These are phyloP conservation scores for Zelonia costaricensis DNA, from an alignment of 208 protist genomes.

Conservation along the genomic window DNA sequence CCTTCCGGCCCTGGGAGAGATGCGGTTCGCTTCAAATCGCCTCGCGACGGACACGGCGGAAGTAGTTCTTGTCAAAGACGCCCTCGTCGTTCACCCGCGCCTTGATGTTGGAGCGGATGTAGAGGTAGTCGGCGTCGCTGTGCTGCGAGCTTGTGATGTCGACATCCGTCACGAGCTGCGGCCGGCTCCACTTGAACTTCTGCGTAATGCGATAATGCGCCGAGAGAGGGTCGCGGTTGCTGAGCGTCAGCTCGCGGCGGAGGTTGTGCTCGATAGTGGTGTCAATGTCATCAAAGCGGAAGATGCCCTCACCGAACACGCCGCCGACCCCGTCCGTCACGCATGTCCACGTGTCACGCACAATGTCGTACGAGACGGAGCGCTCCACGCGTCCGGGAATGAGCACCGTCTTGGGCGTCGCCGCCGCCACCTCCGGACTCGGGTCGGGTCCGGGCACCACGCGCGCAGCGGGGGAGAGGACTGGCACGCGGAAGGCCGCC, in stretches of 20 bases:
- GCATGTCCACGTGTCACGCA: slow-evolving; percentile 53
- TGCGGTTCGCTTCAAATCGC: slow-evolving; percentile 24
- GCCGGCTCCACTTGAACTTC: slow-evolving; percentile 50
- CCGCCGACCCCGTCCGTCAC: slow-evolving; percentile 55
- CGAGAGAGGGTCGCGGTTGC: slow-evolving; percentile 66
- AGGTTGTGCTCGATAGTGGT: slow-evolving; percentile 71
- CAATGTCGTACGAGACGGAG: slow-evolving; percentile 48
- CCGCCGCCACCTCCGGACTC: slow-evolving; percentile 39
- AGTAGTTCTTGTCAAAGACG: slow-evolving; percentile 58
- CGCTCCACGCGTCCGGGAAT: slow-evolving; percentile 39
- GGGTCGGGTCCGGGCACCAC: slow-evolving; percentile 27
- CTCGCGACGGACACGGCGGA: slow-evolving; percentile 40
- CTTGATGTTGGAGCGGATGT: slow-evolving; percentile 46
- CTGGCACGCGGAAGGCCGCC: slow-evolving; percentile 32
- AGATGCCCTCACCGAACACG: slow-evolving; percentile 66
- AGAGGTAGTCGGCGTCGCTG: slow-evolving; percentile 44
- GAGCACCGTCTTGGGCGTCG: slow-evolving; percentile 46
- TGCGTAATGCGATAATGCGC: slow-evolving; percentile 50
- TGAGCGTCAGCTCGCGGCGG: slow-evolving; percentile 48
- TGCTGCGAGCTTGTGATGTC: slow-evolving; percentile 45
- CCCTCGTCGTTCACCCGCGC: slow-evolving; percentile 37
- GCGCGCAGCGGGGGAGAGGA: slow-evolving; percentile 18
- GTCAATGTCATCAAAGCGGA: slow-evolving; percentile 65
- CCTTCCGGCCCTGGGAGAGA: background rate
- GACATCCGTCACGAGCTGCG: slow-evolving; percentile 43